Evolutionary conservation across 2,329 filamentous ascomycete species (phyloP), one percentile per base, ranked within the genome.

Genomic region (Fusarium oxysporum): DNA sequence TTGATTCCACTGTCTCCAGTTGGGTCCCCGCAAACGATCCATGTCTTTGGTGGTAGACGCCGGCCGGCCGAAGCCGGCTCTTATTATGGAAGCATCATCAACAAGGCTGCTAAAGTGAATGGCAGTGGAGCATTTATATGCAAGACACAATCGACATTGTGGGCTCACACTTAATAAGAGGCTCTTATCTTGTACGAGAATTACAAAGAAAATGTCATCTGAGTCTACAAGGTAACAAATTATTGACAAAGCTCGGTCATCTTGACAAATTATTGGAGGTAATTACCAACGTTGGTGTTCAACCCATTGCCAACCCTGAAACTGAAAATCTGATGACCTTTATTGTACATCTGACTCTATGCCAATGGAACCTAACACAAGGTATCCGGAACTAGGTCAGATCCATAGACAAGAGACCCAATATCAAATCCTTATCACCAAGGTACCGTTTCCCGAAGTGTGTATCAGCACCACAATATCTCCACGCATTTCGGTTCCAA

Each of bases 1-100:
- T 48, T 41, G 30, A 38, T 54, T 66, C 44, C 62, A 53, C 23
- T 41, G n/a, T 33, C 37, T 50, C n/a, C 28, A 25, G 28, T 23
- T 44, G 38, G 38, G 59, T 62, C 68, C 61, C 66, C 58, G 62
- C 68, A 68, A 73, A 73, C 60, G 57, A 57, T 53, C 65, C 70
- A 66, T 70, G 65, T 59, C 51, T 64, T 43, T 48, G 47, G 38
- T 32, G 25, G 43, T 45, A 25, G 53, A 45, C 33, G 56, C 55
- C 44, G n/a, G 51, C 44, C 33, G 48, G 45, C 70, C 43, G 43
- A 70, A 47, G 54, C 54, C 62, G 35, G 62, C 33, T 55, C 23
- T 41, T 60, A 21, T 30, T 35, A 30, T 28, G 23, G 50, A 38
- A 38, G 23, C 23, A 25, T 53, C 30, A 19, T 33, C 48, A 28